Percentiles rank a stretch among this genome's conserved stretches.
These are phyloP conservation scores for Beauveria pseudobassiana DNA, from an alignment of 2,329 filamentous ascomycete genomes.

Conservation along the genomic window DNA sequence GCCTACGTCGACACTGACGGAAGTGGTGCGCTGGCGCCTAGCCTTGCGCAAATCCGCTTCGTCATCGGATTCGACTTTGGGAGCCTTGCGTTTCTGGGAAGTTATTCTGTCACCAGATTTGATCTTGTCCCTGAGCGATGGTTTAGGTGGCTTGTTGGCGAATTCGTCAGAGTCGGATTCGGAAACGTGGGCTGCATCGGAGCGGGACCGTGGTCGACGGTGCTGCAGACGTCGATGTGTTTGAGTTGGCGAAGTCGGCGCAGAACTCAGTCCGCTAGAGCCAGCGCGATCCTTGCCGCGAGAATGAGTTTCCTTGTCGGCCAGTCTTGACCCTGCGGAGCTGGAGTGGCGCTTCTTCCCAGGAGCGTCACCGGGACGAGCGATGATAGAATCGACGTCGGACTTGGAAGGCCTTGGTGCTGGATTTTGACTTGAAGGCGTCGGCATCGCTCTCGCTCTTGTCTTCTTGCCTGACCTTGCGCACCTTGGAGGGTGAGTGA, in stretches of 20 bases:
- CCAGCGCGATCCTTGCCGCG: slow-evolving; percentile 36
- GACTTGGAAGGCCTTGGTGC: slow-evolving; percentile 25
- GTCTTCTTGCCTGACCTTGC: slow-evolving; percentile 60
- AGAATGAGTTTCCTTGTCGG: slow-evolving; percentile 32
- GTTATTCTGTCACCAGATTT: slow-evolving; percentile 40
- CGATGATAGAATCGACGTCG: slow-evolving; percentile 28
- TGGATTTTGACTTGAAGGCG: slow-evolving; percentile 24
- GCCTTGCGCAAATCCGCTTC: slow-evolving; percentile 47
- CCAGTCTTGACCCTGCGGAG: slow-evolving; percentile 18
- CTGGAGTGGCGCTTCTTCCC: slow-evolving; percentile 44
- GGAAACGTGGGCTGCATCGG: slow-evolving; percentile 35
- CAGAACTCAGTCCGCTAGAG: slow-evolving; percentile 52
- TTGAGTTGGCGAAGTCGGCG: slow-evolving; percentile 46
- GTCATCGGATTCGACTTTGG: slow-evolving; percentile 50
- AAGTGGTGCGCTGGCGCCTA: slow-evolving; percentile 45
- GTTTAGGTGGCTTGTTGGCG: slow-evolving; percentile 35
- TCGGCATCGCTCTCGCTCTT: slow-evolving; percentile 49
- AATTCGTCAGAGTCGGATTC: slow-evolving; percentile 50
- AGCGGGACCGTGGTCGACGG: slow-evolving; percentile 26
- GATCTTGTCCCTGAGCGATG: slow-evolving; percentile 34
- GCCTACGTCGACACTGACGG: slow-evolving; percentile 30
- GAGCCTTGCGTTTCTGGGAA: slow-evolving; percentile 46
- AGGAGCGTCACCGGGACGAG: slow-evolving; percentile 12
- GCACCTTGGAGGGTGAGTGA: slow-evolving; percentile 54
- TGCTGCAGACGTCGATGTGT: slow-evolving; percentile 27